Evolutionary conservation across 2,329 filamentous ascomycete species (phyloP), one percentile per base, ranked within the genome.

Genomic region (Fusarium longipes): DNA sequence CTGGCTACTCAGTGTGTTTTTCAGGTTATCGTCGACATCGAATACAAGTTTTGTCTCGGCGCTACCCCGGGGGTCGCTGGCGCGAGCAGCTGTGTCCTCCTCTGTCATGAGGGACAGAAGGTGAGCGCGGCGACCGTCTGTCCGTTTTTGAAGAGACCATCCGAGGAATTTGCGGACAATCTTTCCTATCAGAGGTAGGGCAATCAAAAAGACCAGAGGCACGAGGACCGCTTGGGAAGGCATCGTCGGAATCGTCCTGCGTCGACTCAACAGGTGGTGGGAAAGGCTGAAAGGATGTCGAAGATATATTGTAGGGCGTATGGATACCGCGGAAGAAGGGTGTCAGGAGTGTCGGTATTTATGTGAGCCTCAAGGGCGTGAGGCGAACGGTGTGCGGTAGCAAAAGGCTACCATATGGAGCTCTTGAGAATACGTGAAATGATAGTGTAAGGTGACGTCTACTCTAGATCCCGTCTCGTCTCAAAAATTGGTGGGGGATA

Each of bases 11-110:
- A 74, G 50, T 17, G 53, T 70, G 7, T 18, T 48, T 47, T 67
- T 54, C n/a, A 74, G 57, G 22, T 79, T 79, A 35, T 68, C 57
- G 54, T 77, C 82, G 5, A 75, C 73, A 7, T 83, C 79, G 33
- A 82, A 79, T 60, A 90, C 86, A 24, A 93, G 84, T 49, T 89
- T 89, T 27, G 89, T 87, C 66, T 91, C 88, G 29, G 76, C 75
- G 57, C 70, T 77, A 48, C 76, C 76, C 32, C 74, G 74, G 15
- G 78, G 74, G 5, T 74, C 73, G 32, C 70, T 68, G 39, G 80
- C 77, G 24, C 77, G 71, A 55, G 81, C 75, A 25, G 75, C 78
- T 57, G 74, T 74, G 63, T 85, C 80, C 42, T 84, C 82, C 17
- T 82, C 79, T 15, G 80, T 77, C 75, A 84, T 84, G 20, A 83